Conservation (phyloP, 2,329 filamentous ascomycete genomes). For the Fusarium dimerum region DNA sequence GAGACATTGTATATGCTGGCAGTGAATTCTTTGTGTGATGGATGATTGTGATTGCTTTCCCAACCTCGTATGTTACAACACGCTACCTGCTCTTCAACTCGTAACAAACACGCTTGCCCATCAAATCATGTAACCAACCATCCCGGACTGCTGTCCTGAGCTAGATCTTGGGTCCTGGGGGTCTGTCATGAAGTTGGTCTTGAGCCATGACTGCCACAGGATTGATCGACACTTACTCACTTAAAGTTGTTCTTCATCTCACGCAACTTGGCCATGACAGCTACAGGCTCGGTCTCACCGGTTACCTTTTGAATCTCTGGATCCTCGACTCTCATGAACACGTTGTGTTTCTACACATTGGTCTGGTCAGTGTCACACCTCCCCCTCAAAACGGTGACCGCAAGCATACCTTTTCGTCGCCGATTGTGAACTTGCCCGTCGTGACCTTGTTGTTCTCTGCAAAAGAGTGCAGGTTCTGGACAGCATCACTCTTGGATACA, state of each 20-base stretch:
- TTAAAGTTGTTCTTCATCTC: constrained; percentile 86
- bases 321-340: constrained; percentile 92
- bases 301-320: constrained; percentile 82
- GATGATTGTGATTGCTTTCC: not conserved
- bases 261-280: constrained; percentile 82
- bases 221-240: constrained; percentile 45
- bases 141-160: too few species aligned
- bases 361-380: constrained; percentile 2
- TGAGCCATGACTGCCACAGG: not conserved
- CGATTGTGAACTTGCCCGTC: constrained; percentile 94
- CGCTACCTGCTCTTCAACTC: too few species aligned
- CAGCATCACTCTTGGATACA: constrained; percentile 71
- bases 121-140: too few species aligned
- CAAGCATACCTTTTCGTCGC: constrained; percentile 80
- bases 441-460: constrained; percentile 82
- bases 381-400: not conserved
- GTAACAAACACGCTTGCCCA: too few species aligned
- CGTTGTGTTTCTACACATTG: constrained; percentile 75
- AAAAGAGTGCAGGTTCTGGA: constrained; percentile 76
- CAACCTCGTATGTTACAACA: not conserved
- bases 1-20: constrained; percentile 32
- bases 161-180: not conserved
- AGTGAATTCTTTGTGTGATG: too few species aligned
- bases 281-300: constrained; percentile 75
- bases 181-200: not conserved